These are phyloP conservation scores for Ophiostoma novo-ulmi DNA, from an alignment of 2,329 filamentous ascomycete genomes.

Conservation along the genomic window DNA sequence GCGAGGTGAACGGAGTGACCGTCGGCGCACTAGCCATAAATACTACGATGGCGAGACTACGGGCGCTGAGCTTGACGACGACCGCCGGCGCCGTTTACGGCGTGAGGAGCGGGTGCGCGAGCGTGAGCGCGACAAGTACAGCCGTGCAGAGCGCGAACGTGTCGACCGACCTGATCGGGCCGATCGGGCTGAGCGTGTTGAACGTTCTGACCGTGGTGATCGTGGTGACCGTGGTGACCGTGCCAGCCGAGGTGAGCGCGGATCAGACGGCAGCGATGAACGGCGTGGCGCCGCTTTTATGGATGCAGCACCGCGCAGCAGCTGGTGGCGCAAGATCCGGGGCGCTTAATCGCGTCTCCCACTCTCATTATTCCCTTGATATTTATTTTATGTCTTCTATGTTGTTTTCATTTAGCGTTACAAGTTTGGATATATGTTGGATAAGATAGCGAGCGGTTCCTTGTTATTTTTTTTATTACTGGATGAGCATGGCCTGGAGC, in stretches of 20 bases:
- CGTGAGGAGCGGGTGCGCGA: constrained; percentile 32
- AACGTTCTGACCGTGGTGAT: constrained; percentile 22
- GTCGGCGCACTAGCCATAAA: constrained; percentile 41
- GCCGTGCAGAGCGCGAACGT: constrained; percentile 18
- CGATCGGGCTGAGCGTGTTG: constrained; percentile 14
- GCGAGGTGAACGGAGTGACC: constrained; percentile 47
- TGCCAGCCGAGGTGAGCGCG: constrained; percentile 30
- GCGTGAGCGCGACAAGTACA: constrained; percentile 16
- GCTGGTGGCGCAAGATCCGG: constrained; percentile 57
- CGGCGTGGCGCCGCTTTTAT: constrained; percentile 41
- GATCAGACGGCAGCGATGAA: constrained; percentile 35
- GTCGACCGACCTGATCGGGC: background rate
- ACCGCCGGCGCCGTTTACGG: constrained; percentile 31
- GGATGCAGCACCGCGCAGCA: constrained; percentile 48
- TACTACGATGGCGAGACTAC: constrained; percentile 38
- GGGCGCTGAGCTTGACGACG: constrained; percentile 33
- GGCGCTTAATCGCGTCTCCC: constrained; percentile 25
- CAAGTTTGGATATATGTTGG: constrained; percentile 5
- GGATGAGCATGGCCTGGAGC: constrained; percentile 8
- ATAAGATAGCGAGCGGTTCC: background rate
- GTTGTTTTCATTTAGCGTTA: background rate
- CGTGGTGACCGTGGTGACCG: constrained; percentile 30
- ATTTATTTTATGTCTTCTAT: background rate
- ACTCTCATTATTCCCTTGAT: background rate
- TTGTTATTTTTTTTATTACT: background rate